Evolutionary conservation across 768 basidiomycete genomes (phyloP), one percentile per base, ranked within the genome.

Genomic region (Calvatia gigantea): DNA sequence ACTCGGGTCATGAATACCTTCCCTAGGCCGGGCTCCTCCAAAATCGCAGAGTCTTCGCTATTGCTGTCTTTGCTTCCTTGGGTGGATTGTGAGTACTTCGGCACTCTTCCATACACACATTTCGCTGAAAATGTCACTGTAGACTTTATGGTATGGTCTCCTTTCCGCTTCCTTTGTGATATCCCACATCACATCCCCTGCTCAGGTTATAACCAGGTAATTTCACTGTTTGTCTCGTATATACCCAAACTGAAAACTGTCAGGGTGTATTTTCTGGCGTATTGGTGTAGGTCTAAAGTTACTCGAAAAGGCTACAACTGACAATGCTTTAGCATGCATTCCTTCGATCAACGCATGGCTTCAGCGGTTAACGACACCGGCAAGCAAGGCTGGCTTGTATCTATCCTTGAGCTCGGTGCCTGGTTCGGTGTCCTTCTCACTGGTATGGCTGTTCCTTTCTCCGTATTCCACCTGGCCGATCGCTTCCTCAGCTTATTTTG

Each of bases 251-350:
- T 50, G 25, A 60, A 29, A 8, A 54, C 47, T 43, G 9, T 38
- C 33, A 87, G 79, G 87, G 87, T 63, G 88, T 90, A 14, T 89
- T 90, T 69, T 89, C 87, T 29, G 82, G 85, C 58, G 86, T 89
- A 27, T 80, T 90, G 43, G 75, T 71, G 85, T 87, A 64, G 37
- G 75, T 62, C 29, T 27, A 61, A 37, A 14, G 9, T 15, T 45
- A 19, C 8, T 28, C 25, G 37, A 9, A 19, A 23, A 27, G 28
- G 33, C 32, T 51, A 37, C 32, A 8, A 21, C n/a, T 51, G 53
- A 31, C 46, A 23, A 33, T 15, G 56, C 14, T 27, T 29, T 52
- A 79, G 76, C 31, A 83, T 84, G 82, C 49, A 64, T 37, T 75
- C 78, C 9, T 85, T 85, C 61, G 69, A 78, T 33, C 25, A 68